These are phyloP conservation scores for Hypoxylon sp. DNA, from an alignment of 2,329 filamentous ascomycete species.

Conservation along the genomic window DNA sequence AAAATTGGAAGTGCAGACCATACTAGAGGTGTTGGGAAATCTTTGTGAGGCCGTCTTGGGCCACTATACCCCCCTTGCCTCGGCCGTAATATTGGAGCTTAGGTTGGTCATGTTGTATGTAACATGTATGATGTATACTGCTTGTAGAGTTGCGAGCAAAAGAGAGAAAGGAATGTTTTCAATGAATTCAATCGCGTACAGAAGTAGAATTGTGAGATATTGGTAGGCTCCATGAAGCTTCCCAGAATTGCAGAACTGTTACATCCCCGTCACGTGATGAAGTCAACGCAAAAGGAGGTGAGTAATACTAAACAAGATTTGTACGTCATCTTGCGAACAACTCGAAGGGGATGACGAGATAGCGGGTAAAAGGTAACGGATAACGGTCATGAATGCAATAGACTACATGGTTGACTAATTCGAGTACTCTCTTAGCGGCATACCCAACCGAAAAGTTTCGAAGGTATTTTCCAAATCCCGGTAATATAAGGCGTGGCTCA, in stretches of 20 bases:
- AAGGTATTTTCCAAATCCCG: slow-evolving; percentile 24
- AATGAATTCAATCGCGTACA: slow-evolving; percentile 6
- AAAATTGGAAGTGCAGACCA: slow-evolving; percentile 37
- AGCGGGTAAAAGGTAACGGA: too few species aligned
- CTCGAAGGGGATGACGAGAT: too few species aligned
- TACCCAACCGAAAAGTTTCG: slow-evolving; percentile 2
- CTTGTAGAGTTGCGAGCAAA: slow-evolving; percentile 35
- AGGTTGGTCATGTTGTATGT: slow-evolving; percentile 43
- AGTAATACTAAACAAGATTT: too few species aligned
- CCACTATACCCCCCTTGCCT: slow-evolving; percentile 33
- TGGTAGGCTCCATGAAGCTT: not conserved
- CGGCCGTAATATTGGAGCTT: slow-evolving; percentile 36
- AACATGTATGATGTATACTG: slow-evolving; percentile 40
- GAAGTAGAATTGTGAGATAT: not conserved
- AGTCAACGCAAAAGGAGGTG: too few species aligned
- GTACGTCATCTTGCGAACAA: too few species aligned
- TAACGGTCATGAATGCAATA: not conserved
- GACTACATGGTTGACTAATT: slow-evolving; percentile 1
- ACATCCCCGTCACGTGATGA: not conserved
- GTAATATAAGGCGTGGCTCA: not conserved
- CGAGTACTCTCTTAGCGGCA: slow-evolving; percentile 4
- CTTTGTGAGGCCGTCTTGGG: slow-evolving; percentile 32
- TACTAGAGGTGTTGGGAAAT: slow-evolving; percentile 32
- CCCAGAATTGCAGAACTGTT: not conserved
- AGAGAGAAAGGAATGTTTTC: slow-evolving; percentile 25